Conservation (phyloP, 306 rosid genomes). For the Oemleria cerasiformis region DNA sequence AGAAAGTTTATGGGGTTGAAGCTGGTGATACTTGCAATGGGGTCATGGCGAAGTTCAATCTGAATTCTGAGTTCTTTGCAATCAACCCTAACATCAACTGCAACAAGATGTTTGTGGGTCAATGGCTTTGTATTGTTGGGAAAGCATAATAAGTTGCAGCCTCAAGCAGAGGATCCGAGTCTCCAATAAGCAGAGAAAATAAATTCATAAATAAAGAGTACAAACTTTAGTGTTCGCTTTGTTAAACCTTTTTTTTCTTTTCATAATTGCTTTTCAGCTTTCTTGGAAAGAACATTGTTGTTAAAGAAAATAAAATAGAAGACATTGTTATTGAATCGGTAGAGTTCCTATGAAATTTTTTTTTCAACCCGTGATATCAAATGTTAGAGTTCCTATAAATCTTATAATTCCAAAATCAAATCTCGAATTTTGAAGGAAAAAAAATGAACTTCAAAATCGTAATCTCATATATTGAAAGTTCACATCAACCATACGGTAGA, state of each 20-base stretch:
- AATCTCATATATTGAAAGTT: too few species aligned
- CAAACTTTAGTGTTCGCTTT: neutral
- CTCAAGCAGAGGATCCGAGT: neutral
- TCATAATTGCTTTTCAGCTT: neutral
- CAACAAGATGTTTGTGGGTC: constrained; percentile 9
- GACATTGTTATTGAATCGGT: too few species aligned
- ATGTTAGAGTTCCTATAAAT: too few species aligned
- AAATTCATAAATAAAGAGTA: neutral
- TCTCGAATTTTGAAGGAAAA: too few species aligned
- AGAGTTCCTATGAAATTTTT: too few species aligned
- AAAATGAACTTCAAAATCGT: too few species aligned
- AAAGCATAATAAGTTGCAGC: constrained; percentile 4
- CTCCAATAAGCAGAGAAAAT: neutral
- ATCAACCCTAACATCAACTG: constrained; percentile 21
- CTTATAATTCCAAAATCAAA: too few species aligned
- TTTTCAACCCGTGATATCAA: too few species aligned
- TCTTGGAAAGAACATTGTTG: neutral
- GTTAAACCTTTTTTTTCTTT: neutral
- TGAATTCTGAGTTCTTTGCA: neutral
- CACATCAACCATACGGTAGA: too few species aligned
- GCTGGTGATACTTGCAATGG: constrained; percentile 4
- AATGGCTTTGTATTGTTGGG: constrained; percentile 19
- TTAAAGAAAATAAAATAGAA: too few species aligned
- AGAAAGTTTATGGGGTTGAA: neutral
- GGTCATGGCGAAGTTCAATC: neutral